Percentiles rank a stretch among this genome's conserved stretches.
Evolutionary conservation across 768 basidiomycete species (phyloP).

Genomic region (Tremella yokohamensis): DNA sequence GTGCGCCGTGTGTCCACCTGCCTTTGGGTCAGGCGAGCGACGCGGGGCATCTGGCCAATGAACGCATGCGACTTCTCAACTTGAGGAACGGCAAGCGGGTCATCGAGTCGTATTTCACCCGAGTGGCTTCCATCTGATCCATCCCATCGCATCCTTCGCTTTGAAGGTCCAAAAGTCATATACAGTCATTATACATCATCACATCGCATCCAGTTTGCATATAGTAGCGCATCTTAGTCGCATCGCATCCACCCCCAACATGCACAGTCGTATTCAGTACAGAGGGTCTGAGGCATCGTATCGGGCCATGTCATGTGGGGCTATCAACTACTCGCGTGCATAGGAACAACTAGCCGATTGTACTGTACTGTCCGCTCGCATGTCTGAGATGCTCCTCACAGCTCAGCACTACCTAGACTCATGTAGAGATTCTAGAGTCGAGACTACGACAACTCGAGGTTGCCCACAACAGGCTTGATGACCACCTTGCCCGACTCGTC

Average conservation of each 20-base stretch:
- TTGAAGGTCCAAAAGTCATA: not conserved
- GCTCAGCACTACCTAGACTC: too few species aligned
- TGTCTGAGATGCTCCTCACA: too few species aligned
- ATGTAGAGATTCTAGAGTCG: not conserved
- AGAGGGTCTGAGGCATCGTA: too few species aligned
- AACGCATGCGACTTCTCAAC: slow-evolving; percentile 80
- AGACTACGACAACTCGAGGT: slow-evolving; percentile 22
- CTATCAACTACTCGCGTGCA: too few species aligned
- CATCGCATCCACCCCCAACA: too few species aligned
- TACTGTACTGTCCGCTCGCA: too few species aligned
- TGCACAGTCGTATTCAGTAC: too few species aligned
- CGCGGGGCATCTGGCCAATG: slow-evolving; percentile 91
- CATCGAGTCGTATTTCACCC: slow-evolving; percentile 40
- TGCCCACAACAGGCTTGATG: slow-evolving; percentile 76
- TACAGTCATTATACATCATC: too few species aligned
- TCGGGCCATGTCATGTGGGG: too few species aligned
- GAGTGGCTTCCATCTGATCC: slow-evolving; percentile 17
- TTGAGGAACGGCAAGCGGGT: slow-evolving; percentile 55
- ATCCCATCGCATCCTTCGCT: not conserved
- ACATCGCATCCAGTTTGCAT: too few species aligned
- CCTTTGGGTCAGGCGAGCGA: slow-evolving; percentile 81
- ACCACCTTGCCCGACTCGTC: slow-evolving; percentile 79
- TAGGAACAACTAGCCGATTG: too few species aligned
- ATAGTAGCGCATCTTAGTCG: too few species aligned
- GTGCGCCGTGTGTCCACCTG: slow-evolving; percentile 82